Evolutionary conservation across 768 basidiomycete genomes (phyloP).

Genomic region (Lyophyllum atratum): DNA sequence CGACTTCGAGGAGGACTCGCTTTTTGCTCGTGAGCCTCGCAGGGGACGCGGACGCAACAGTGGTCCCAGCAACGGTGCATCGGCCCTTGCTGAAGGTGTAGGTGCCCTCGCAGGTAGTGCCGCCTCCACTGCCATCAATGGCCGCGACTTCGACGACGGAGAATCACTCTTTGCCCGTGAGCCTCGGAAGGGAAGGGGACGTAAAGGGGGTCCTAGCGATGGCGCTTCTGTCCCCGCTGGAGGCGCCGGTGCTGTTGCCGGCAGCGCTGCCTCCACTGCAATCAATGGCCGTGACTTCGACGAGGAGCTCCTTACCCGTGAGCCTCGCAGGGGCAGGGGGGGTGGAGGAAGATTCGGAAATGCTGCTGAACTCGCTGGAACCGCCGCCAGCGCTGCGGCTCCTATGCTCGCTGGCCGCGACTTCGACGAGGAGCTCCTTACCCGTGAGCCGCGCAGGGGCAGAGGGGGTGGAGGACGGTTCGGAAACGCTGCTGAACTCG

Average conservation of each 20-base stretch:
- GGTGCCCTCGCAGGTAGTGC: slow-evolving; percentile 3
- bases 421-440: no score
- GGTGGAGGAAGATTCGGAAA: no score
- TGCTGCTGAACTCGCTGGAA: no score
- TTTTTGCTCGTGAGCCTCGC: slow-evolving; percentile 5
- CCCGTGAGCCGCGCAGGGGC: no score
- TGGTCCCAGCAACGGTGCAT: not conserved
- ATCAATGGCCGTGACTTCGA: slow-evolving; percentile 1
- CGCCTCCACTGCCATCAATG: not conserved
- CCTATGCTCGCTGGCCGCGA: no score
- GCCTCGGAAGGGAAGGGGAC: not conserved
- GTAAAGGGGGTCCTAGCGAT: not conserved
- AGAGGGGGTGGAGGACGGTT: no score
- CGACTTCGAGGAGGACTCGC: not conserved
- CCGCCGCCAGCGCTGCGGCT: no score
- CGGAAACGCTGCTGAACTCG: no score
- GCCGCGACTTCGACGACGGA: slow-evolving; percentile 1
- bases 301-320: not conserved
- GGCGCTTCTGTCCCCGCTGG: not conserved
- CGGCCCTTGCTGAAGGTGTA: slow-evolving; percentile 4
- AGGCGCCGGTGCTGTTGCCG: not conserved
- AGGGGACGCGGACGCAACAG: not conserved
- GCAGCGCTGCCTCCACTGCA: not conserved
- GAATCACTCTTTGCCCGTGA: not conserved
- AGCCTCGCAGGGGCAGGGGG: not conserved